phyloP scores from a whole-genome alignment of 1,284 basidiomycete genomes.

The Gymnopus androsaceus region DNA sequence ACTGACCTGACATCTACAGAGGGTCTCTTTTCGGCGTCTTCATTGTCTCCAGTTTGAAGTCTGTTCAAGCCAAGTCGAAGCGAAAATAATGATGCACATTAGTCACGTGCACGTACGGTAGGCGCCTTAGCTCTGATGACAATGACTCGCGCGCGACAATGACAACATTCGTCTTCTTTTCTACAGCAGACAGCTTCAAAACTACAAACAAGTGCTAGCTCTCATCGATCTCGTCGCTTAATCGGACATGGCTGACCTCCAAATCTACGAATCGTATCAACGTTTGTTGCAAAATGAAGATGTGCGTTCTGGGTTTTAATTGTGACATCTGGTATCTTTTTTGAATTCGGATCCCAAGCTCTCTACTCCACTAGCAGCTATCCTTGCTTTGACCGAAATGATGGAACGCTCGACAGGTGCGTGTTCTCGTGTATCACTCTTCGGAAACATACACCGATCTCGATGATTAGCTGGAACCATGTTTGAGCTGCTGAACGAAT shows the following conservation, averaged over 20 bases:
- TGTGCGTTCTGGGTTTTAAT: slow-evolving; percentile 40
- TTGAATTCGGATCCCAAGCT: slow-evolving; percentile 47
- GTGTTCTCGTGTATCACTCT: slow-evolving; percentile 19
- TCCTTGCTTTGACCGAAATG: slow-evolving; percentile 78
- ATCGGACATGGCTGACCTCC: slow-evolving; percentile 29
- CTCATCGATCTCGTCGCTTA: background rate
- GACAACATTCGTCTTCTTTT: too few species aligned
- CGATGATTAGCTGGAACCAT: slow-evolving; percentile 72
- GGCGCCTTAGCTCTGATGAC: too few species aligned
- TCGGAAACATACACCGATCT: slow-evolving; percentile 3
- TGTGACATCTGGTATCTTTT: slow-evolving; percentile 7
- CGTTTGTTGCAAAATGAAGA: slow-evolving; percentile 58
- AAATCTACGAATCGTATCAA: slow-evolving; percentile 60
- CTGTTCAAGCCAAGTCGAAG: too few species aligned
- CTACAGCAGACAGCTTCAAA: too few species aligned
- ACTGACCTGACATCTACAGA: too few species aligned
- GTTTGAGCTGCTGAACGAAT: slow-evolving; percentile 85
- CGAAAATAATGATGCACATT: too few species aligned
- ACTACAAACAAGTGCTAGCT: too few species aligned
- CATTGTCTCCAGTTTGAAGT: too few species aligned
- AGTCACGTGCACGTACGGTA: too few species aligned
- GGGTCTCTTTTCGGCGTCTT: too few species aligned
- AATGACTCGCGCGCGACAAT: too few species aligned
- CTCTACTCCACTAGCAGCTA: slow-evolving; percentile 86
- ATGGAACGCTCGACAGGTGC: slow-evolving; percentile 73